A percentile compares a stretch with the other conserved stretches of the same genome.
These are phyloP conservation scores for Mantamonas sphyraenae DNA, from an alignment of 78 protist species.

Conservation along the genomic window DNA sequence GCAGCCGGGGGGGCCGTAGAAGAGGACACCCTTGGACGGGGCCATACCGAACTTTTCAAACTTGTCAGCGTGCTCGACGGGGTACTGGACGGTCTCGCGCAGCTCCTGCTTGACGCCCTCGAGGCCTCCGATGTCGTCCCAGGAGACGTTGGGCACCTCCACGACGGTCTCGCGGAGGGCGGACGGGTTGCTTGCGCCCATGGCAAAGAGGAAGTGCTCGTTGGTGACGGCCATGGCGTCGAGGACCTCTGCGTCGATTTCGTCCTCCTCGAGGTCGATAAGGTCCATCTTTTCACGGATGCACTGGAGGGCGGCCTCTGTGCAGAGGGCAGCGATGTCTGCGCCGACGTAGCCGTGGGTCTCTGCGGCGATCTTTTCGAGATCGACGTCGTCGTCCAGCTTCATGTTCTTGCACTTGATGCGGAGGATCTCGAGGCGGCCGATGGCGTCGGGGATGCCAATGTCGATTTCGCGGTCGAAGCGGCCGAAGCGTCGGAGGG, in stretches of 20 bases:
- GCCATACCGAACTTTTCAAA: slow-evolving; percentile 96
- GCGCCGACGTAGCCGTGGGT: slow-evolving; percentile 99
- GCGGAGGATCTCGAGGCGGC: slow-evolving; percentile 93
- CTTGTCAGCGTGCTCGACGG: slow-evolving; percentile 98
- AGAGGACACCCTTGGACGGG: slow-evolving; percentile 98
- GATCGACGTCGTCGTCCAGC: slow-evolving; percentile 96
- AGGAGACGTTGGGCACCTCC: slow-evolving; percentile 97
- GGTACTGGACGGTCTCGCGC: slow-evolving; percentile 81
- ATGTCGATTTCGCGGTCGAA: slow-evolving; percentile 99
- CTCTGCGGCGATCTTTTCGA: slow-evolving; percentile 85
- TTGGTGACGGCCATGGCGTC: slow-evolving; percentile 92
- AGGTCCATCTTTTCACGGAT: slow-evolving; percentile 99
- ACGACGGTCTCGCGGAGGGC: slow-evolving; percentile 98
- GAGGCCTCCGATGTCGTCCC: slow-evolving; percentile 99
- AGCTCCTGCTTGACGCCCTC: slow-evolving; percentile 89
- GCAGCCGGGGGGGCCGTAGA: slow-evolving; percentile 99
- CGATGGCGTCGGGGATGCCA: slow-evolving; percentile 98
- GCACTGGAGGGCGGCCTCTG: slow-evolving; percentile 99
- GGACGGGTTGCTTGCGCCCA: slow-evolving; percentile 90
- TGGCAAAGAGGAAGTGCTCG: slow-evolving; percentile 80
- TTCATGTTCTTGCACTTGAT: slow-evolving; percentile 99
- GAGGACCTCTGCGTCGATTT: slow-evolving; percentile 96
- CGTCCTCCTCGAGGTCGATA: slow-evolving; percentile 98
- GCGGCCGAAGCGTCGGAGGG: slow-evolving; percentile 99
- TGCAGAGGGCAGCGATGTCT: slow-evolving; percentile 95